These are phyloP conservation scores for Globisporangium sylvaticum DNA, from an alignment of 352 stramenopile genomes.

Conservation along the genomic window DNA sequence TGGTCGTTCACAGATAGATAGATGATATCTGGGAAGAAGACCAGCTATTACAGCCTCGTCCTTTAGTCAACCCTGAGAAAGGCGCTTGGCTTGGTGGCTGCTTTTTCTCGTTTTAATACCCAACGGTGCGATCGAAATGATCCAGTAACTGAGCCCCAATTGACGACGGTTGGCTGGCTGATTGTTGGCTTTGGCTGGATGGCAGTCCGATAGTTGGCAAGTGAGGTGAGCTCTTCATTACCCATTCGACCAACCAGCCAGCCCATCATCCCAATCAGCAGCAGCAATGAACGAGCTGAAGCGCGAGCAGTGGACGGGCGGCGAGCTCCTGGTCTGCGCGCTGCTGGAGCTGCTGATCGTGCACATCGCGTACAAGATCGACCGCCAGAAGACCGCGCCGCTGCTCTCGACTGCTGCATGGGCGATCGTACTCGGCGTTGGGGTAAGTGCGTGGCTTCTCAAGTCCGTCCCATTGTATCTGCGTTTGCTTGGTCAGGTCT, in stretches of 20 bases:
- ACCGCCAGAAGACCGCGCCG: conserved; percentile 36
- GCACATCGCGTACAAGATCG: conserved; percentile 60
- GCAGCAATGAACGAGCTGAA: conserved; percentile 21
- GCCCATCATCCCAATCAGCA: background rate
- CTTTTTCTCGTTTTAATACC: too few relatives aligned
- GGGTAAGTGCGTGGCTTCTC: background rate
- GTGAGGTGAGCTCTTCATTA: background rate
- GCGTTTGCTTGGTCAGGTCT: background rate
- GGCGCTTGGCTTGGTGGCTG: too few relatives aligned
- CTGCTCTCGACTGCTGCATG: conserved; percentile 61
- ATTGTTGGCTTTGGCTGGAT: background rate
- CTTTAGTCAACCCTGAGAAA: too few relatives aligned
- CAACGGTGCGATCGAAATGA: conserved; percentile 1
- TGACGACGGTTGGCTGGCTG: background rate
- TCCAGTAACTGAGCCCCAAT: background rate
- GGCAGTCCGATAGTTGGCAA: background rate
- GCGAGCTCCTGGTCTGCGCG: conserved; percentile 60
- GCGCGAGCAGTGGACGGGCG: conserved; percentile 46
- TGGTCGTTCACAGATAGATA: too few relatives aligned
- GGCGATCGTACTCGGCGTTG: conserved; percentile 51
- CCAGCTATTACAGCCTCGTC: too few relatives aligned
- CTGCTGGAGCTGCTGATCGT: conserved; percentile 60
- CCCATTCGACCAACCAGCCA: too few relatives aligned
- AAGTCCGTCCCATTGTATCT: background rate
- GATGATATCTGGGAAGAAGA: too few relatives aligned